phyloP scores from a whole-genome alignment of 768 basidiomycete genomes.

The Boletus huronensis region DNA sequence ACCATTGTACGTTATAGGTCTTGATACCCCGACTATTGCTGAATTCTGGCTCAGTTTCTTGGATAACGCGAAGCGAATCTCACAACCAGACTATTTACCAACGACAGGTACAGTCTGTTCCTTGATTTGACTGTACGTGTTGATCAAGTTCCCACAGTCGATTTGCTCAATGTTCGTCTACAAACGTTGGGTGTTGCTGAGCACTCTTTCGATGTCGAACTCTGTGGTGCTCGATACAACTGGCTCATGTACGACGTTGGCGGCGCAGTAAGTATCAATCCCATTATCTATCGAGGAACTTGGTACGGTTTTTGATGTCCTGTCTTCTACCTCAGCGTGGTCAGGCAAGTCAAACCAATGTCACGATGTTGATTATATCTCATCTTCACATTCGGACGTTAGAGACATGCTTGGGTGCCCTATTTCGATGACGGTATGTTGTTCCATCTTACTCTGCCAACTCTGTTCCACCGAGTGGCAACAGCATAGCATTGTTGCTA shows the following conservation, averaged over 20 bases:
- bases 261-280: slow-evolving; percentile 57
- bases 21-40: neutral
- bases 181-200: slow-evolving; percentile 80
- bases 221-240: slow-evolving; percentile 59
- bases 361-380: slow-evolving; percentile 13
- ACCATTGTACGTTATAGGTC: slow-evolving; percentile 52
- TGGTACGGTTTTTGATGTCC: neutral
- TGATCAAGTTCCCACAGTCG: slow-evolving; percentile 42
- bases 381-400: slow-evolving; percentile 14
- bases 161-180: slow-evolving; percentile 74
- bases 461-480: slow-evolving; percentile 10
- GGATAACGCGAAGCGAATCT: slow-evolving; percentile 59
- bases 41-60: slow-evolving; percentile 52
- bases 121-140: neutral
- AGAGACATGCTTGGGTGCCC: slow-evolving; percentile 81
- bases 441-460: slow-evolving; percentile 5
- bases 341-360: slow-evolving; percentile 42
- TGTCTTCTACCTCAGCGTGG: slow-evolving; percentile 44
- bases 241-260: slow-evolving; percentile 86
- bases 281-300: neutral
- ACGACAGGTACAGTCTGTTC: slow-evolving; percentile 49
- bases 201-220: slow-evolving; percentile 65
- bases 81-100: slow-evolving; percentile 67
- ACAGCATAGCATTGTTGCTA: slow-evolving; percentile 18
- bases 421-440: slow-evolving; percentile 79